phyloP scores from a whole-genome alignment of 2,329 filamentous ascomycete genomes.

The Alternaria hordeiaustralica region DNA sequence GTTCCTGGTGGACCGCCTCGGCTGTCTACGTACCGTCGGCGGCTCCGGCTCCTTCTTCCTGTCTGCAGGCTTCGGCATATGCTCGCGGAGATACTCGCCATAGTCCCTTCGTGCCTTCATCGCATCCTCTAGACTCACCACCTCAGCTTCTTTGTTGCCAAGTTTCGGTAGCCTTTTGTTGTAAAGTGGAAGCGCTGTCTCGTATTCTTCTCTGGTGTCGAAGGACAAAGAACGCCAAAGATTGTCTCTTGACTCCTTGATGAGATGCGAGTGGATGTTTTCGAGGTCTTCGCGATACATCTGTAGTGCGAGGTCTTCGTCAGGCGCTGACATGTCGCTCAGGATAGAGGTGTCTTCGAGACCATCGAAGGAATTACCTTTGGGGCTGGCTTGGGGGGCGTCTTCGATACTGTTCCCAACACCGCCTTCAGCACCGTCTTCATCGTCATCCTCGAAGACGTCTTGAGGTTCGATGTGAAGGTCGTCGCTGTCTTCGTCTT shows the following conservation, averaged over 20 bases:
- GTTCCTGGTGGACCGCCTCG: neutral
- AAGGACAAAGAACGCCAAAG: neutral
- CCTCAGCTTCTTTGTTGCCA: neutral
- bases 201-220: neutral
- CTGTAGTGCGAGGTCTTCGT: neutral
- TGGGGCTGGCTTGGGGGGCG: neutral
- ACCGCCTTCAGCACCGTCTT: neutral
- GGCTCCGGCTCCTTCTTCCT: neutral
- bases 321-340: neutral
- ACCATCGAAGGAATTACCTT: rapidly evolving
- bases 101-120: neutral
- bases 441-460: neutral
- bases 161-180: neutral
- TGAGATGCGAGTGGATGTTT: neutral
- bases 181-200: neutral
- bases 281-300: neutral
- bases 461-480: neutral
- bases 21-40: neutral
- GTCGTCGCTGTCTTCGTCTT: neutral
- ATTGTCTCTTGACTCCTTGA: neutral
- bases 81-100: neutral
- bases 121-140: neutral
- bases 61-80: neutral
- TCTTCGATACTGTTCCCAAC: neutral
- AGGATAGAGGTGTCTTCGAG: neutral